Evolutionary conservation across 2,329 filamentous ascomycete species (phyloP).

Genomic region (Penicillium sp.): DNA sequence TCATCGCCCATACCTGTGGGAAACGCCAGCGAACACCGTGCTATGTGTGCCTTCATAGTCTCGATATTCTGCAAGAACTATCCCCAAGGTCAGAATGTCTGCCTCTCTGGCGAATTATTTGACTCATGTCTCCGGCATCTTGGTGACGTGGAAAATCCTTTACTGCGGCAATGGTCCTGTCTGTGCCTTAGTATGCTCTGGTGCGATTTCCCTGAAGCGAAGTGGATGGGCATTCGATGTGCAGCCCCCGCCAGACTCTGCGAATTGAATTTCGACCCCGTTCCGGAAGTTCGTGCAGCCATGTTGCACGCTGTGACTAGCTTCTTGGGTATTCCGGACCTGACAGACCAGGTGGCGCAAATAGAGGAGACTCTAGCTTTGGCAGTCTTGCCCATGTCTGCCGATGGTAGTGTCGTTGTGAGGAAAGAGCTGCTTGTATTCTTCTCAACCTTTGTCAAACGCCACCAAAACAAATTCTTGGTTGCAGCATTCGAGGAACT

Average conservation of each 20-base stretch:
- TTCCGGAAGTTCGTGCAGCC: constrained; percentile 86
- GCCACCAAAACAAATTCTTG: constrained; percentile 88
- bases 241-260: constrained; percentile 78
- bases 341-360: constrained; percentile 84
- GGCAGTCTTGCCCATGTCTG: constrained; percentile 84
- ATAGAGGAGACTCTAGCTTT: constrained; percentile 89
- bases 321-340: constrained; percentile 87
- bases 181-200: constrained; percentile 93
- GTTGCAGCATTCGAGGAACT: constrained; percentile 91
- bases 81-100: constrained; percentile 85
- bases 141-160: constrained; percentile 77
- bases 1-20: constrained; percentile 76
- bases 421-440: constrained; percentile 91
- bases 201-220: constrained; percentile 85
- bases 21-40: constrained; percentile 89
- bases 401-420: constrained; percentile 90
- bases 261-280: constrained; percentile 75
- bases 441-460: constrained; percentile 82
- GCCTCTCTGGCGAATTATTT: constrained; percentile 85
- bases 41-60: constrained; percentile 98
- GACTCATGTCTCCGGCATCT: constrained; percentile 80
- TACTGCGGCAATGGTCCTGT: constrained; percentile 92
- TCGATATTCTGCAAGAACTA: constrained; percentile 97
- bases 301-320: constrained; percentile 92
- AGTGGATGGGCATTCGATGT: constrained; percentile 91